Base-by-base conservation (phyloP, 78 protist genomes). In the Diacronema lutheri region DNA sequence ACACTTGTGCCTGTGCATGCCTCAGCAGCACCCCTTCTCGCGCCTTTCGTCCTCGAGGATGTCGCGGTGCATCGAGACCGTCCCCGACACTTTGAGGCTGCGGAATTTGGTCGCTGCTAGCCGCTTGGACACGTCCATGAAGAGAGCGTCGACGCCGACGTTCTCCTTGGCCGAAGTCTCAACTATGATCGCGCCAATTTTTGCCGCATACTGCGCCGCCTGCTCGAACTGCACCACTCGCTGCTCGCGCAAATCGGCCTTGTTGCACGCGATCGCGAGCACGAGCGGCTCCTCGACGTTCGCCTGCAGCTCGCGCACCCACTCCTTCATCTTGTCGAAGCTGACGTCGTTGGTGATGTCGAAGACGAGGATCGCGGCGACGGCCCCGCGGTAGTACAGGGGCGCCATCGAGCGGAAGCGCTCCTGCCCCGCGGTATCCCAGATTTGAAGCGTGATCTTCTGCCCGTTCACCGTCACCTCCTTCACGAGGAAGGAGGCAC, bases 361-460 rank as follows among this genome's bases (percentile, higher is more conserved):
- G 80, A 46, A 87, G 57, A 87, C 90, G 29, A 87, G 68, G 31
- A 87, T 33, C 9, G 78, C 90, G 29, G 73, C 85, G 37, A 16
- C 74, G 14, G 90, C 90, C 21, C 71, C 68, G 46, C 90, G 82
- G 78, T 64, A 81, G 76, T 91, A 91, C 68, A 79, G 62, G 0
- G 94, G 89, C 44, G 72, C 83, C 86, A 91, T 26, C 31, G 85
- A 62, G 72, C 58, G 76, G 83, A 56, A 91, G 40, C 82, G 84
- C 78, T 91, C 93, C 69, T 88, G 91, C 21, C 94, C 94, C 13
- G 94, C 94, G 10, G 94, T 88, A 76, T 91, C 94, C 94, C 94
- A 91, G 21, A 91, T 37, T 33, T 55, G 41, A 57, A 85, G 87
- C 56, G 50, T 33, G 38, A 84, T 26, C 55, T 72, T 35, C 56